Base-by-base conservation (phyloP, 768 basidiomycete genomes). In the Rhodosporidiobolus odoratus region DNA sequence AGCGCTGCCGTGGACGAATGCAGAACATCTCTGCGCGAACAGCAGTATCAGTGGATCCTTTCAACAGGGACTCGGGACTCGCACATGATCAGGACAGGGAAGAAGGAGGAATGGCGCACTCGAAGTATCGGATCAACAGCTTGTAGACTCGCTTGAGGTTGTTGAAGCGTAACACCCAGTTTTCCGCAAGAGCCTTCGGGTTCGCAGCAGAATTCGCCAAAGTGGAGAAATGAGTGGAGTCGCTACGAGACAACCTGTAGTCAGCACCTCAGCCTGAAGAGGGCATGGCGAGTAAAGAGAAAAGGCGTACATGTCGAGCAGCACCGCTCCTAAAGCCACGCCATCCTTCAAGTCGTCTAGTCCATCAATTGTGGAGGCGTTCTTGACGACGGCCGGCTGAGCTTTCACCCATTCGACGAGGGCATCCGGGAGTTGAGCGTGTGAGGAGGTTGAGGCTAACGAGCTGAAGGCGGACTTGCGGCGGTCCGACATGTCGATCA, bases 81-180 rank as follows among this genome's bases (percentile, higher is more conserved):
- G 43, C 8, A 12, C 17, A 25, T 25, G 30, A 47, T 35, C 3
- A 16, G 5, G 21, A 30, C 43, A 3, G 12, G 23, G 16, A 38
- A 17, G 21, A 8, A 5, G 6, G 17, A 15, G 35, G 8, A 30
- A 27, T 32, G 58, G 87, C 85, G 75, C 89, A 89, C 79, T 74
- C 73, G 34, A 74, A 74, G 59, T 92, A 95, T 77, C 91, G 90
- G 3, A 89, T 91, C 83, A 93, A 88, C 47, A 92, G 85, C 54
- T 92, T 85, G 80, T 91, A 93, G 60, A 93, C 83, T 32, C 89
- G 86, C 77, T 94, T 94, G 70, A 94, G 84, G 15, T 88, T 80
- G 79, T 84, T 88, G 79, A 92, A 91, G 19, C 91, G 86, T 40
- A 92, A 80, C 66, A 92, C 90, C 92, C 92, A 95, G 80, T 91